Percentiles rank a stretch among this genome's conserved stretches.
phyloP scores from a whole-genome alignment of 2,329 filamentous ascomycete genomes.

The Elsinoe australis region DNA sequence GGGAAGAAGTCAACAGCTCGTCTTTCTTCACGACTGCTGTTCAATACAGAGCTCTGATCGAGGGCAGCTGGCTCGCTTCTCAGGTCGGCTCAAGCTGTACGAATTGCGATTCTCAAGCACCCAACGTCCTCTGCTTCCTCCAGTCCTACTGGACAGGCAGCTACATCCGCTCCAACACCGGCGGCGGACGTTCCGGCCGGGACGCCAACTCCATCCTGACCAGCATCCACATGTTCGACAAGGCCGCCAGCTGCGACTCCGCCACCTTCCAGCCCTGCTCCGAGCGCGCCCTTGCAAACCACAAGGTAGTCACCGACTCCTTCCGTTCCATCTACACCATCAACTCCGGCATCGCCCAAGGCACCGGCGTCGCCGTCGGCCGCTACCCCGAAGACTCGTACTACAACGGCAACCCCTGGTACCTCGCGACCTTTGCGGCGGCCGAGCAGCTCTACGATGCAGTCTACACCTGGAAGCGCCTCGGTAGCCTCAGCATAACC shows the following conservation, averaged over 20 bases:
- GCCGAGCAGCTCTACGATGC: conserved; percentile 76
- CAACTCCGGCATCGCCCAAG: conserved; percentile 57
- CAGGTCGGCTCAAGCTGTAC: conserved; percentile 53
- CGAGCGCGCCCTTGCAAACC: conserved; percentile 53
- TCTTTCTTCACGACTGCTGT: conserved; percentile 72
- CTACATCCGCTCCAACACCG: conserved; percentile 62
- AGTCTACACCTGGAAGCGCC: conserved; percentile 59
- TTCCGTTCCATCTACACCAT: conserved; percentile 64
- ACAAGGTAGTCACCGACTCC: conserved; percentile 66
- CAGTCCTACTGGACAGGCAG: conserved; percentile 65
- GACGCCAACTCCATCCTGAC: conserved; percentile 61
- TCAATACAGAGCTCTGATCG: conserved; percentile 57
- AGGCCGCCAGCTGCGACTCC: conserved; percentile 53
- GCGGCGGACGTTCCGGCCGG: conserved; percentile 56
- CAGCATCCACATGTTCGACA: conserved; percentile 57
- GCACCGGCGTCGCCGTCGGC: conserved; percentile 46
- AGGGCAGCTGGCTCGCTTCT: conserved; percentile 60
- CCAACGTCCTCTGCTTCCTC: conserved; percentile 64
- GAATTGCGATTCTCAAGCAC: conserved; percentile 57
- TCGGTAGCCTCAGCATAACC: conserved; percentile 58
- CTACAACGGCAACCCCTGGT: conserved; percentile 63
- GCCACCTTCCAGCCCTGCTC: conserved; percentile 74
- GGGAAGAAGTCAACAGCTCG: conserved; percentile 70
- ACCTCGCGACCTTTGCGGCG: conserved; percentile 65
- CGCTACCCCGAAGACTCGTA: conserved; percentile 54